These are phyloP conservation scores for Blumeriella jaapii DNA, from an alignment of 2,329 filamentous ascomycete species.

Conservation along the genomic window DNA sequence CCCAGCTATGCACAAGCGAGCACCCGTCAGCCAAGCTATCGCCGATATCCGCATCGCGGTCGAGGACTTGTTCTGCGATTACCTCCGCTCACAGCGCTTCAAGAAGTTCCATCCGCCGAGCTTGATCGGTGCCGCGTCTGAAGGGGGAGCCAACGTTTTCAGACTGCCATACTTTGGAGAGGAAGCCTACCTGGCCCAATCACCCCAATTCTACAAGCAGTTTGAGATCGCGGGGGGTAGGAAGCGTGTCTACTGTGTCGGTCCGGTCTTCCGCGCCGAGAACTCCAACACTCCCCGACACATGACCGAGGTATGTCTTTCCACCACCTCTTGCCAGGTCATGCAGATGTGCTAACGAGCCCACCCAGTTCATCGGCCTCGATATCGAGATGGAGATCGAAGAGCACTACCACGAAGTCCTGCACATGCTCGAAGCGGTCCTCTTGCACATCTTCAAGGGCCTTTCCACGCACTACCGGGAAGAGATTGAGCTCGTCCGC, in stretches of 20 bases:
- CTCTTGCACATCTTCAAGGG: constrained; percentile 71
- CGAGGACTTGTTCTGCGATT: constrained; percentile 59
- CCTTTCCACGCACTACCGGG: constrained; percentile 48
- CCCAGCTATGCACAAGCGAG: constrained; percentile 82
- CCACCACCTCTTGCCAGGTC: constrained; percentile 6
- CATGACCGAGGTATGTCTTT: constrained; percentile 54
- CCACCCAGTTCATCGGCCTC: constrained; percentile 60
- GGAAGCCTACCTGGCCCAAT: constrained; percentile 69
- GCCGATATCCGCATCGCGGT: constrained; percentile 37
- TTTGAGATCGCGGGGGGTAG: constrained; percentile 71
- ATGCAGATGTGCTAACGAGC: constrained; percentile 9
- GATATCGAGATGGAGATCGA: constrained; percentile 87
- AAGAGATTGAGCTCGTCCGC: constrained; percentile 62
- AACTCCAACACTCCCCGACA: constrained; percentile 75
- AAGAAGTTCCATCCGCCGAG: constrained; percentile 82
- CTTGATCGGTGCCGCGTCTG: constrained; percentile 78
- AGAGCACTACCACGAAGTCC: constrained; percentile 65
- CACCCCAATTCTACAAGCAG: constrained; percentile 81
- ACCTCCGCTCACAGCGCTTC: constrained; percentile 64
- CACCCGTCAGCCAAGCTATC: constrained; percentile 81
- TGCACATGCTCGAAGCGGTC: constrained; percentile 59
- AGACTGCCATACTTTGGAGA: constrained; percentile 80
- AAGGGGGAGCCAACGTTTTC: constrained; percentile 90
- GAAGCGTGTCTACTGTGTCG: constrained; percentile 67
- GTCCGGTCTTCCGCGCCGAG: constrained; percentile 77